Evolutionary conservation across 805 yeast species (phyloP).

Genomic region (Metschnikowia proteae): DNA sequence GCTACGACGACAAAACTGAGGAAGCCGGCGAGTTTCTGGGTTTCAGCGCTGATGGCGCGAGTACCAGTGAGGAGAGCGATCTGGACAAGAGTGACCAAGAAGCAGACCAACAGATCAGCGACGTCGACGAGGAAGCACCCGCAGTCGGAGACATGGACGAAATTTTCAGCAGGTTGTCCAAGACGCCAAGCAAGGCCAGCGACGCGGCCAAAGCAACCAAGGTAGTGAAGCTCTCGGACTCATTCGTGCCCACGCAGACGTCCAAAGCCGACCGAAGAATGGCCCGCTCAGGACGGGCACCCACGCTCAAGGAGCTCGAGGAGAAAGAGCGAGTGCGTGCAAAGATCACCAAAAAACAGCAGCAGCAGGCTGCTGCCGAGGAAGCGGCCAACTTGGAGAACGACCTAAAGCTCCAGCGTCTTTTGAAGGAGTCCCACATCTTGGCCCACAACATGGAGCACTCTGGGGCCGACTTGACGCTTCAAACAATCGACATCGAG

Average conservation of each 20-base stretch:
- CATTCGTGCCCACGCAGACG: slow-evolving; percentile 22
- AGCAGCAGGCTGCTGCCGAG: slow-evolving; percentile 34
- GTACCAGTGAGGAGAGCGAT: slow-evolving; percentile 3
- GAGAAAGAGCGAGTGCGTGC: slow-evolving; percentile 22
- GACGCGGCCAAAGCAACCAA: slow-evolving; percentile 28
- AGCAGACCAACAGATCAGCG: neutral
- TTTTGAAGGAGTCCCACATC: slow-evolving; percentile 70
- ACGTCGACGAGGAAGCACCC: neutral
- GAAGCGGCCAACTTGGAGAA: slow-evolving; percentile 56
- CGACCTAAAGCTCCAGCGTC: slow-evolving; percentile 68
- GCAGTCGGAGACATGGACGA: neutral
- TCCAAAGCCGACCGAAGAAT: slow-evolving; percentile 50
- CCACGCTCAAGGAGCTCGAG: slow-evolving; percentile 38
- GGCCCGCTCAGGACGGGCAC: slow-evolving; percentile 59
- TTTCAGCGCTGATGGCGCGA: slow-evolving; percentile 6
- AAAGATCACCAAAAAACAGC: slow-evolving; percentile 34
- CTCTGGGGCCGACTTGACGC: slow-evolving; percentile 67
- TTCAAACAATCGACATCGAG: slow-evolving; percentile 58
- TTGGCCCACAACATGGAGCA: slow-evolving; percentile 39
- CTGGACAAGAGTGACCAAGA: slow-evolving; percentile 1
- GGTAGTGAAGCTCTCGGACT: slow-evolving; percentile 47
- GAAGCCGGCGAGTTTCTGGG: slow-evolving; percentile 9
- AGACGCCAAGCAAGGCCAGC: neutral
- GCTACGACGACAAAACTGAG: slow-evolving; percentile 39
- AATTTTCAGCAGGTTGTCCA: slow-evolving; percentile 1